Base-by-base conservation (phyloP, 108 stramenopile genomes). In the Skeletonema marinoi region DNA sequence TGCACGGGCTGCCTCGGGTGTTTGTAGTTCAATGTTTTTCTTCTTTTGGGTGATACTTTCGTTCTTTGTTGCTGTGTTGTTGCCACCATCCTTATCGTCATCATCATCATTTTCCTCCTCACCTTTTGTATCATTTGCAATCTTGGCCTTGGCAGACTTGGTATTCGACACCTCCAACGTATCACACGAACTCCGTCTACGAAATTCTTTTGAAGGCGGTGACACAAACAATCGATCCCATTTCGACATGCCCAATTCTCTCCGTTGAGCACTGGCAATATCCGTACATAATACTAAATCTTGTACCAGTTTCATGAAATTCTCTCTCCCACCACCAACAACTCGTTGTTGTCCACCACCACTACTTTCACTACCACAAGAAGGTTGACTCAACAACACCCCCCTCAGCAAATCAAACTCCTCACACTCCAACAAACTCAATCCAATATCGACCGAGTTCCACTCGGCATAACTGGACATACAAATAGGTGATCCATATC, bases 391-490 rank as follows among this genome's bases (percentile, higher is more conserved):
- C 60, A 71, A 61, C 48, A 62, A 60, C 44, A 71, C 60, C 48
- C 71, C 31, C 42, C 71, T 30, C 44, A 70, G 61, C 75, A 39
- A 21, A 71, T n/a, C 50, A 60, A 54, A 86, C 30, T 75, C 73
- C n/a, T 48, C 58, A 11, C 58, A 14, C 17, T 68, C 33, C 35
- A 86, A 69, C 39, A 86, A 48, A 33, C 60, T 64, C 44, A 77
- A 80, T 19, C 76, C 70, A 59, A 87, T 60, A 21, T 84, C 68
- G 30, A 87, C 64, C n/a, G 83, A 72, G 33, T 77, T 69, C 41
- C 75, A 32, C 36, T 87, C 83, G 32, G 80, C 80, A 50, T 76
- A 50, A 29, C 60, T 60, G 3, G 36, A 56, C 14, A 77, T 70
- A 32, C 70, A 58, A 14, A 71, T 48, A 25, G 44, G 60, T 46